phyloP scores from a whole-genome alignment of 768 basidiomycete species.

The Floccularia luteovirens region DNA sequence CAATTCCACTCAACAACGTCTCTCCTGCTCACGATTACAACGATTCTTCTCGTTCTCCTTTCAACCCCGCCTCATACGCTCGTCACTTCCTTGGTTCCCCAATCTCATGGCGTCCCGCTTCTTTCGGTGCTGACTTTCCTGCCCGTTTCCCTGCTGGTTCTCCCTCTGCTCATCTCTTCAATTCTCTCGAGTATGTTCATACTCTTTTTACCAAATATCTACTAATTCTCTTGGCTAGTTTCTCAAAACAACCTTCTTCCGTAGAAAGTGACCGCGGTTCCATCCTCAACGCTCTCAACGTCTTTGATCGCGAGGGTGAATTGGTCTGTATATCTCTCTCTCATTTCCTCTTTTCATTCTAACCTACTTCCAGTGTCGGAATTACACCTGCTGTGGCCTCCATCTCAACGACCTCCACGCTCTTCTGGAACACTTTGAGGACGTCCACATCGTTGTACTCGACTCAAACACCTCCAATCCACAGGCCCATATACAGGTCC shows the following conservation, averaged over 20 bases:
- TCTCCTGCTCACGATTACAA: no score
- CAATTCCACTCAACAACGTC: no score
- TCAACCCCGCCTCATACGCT: constrained; percentile 62
- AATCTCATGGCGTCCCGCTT: constrained; percentile 62
- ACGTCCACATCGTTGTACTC: constrained; percentile 77
- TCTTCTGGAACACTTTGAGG: constrained; percentile 88
- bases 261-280: constrained; percentile 57
- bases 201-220: neutral
- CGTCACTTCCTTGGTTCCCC: constrained; percentile 67
- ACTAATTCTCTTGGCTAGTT: neutral
- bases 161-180: constrained; percentile 53
- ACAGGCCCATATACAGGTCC: constrained; percentile 34
- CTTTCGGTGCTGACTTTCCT: constrained; percentile 34
- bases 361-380: constrained; percentile 50
- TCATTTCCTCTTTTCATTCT: constrained; percentile 2
- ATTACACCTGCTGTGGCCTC: constrained; percentile 87
- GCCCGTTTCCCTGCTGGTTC: constrained; percentile 53
- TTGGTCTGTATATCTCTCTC: constrained; percentile 35
- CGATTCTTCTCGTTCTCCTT: constrained; percentile 21
- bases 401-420: constrained; percentile 48
- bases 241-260: constrained; percentile 37
- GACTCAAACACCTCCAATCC: constrained; percentile 27
- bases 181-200: constrained; percentile 55
- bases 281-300: constrained; percentile 58
- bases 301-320: constrained; percentile 67